Evolutionary conservation across 768 basidiomycete genomes (phyloP), one percentile per base, ranked within the genome.

Genomic region (Crassisporium funariophilum): DNA sequence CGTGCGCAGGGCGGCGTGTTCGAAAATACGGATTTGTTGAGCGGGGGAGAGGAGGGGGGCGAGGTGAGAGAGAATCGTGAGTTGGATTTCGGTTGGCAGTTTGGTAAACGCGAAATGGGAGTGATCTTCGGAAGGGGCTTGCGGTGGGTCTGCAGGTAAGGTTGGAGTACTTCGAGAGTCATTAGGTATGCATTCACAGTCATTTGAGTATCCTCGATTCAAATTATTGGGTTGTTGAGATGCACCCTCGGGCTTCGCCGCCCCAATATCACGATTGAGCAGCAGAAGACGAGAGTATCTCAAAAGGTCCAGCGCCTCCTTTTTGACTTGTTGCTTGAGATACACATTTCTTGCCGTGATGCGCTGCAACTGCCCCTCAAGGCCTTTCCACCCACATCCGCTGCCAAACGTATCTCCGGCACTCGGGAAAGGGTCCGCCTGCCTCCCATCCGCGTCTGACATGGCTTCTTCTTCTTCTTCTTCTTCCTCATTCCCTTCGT

Each of bases 61-160:
- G 10, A 53, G 41, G 9, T 47, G 39, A 9, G 48, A 41, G 7
- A 59, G 55, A 19, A 59, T 55, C 20, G 36, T 24, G 5, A 59
- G 47, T 33, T 56, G 55, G 24, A 59, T 44, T 48, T 59, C 58
- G 15, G 33, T 53, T 0, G 58, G 58, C 16, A 59, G 54, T 4
- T 16, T 29, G 17, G 35, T n/a, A 24, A 55, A 59, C n/a, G 38
- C 38, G 8, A 10, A 12, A 20, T 24, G 5, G 13, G 29, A 33
- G 20, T 31, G 24, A 35, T 8, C 5, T 10, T 21, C 19, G 22
- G 36, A 12, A 21, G 16, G 22, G 12, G 4, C 1, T 6, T 9
- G 6, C 13, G 5, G 15, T 12, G 13, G 15, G 22, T 20, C 10
- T 20, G 25, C 5, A 35, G 23, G 37, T 8, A 11, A 17, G 11